Base-by-base conservation (phyloP, 2,329 filamentous ascomycete genomes). In the Alternaria viburni region DNA sequence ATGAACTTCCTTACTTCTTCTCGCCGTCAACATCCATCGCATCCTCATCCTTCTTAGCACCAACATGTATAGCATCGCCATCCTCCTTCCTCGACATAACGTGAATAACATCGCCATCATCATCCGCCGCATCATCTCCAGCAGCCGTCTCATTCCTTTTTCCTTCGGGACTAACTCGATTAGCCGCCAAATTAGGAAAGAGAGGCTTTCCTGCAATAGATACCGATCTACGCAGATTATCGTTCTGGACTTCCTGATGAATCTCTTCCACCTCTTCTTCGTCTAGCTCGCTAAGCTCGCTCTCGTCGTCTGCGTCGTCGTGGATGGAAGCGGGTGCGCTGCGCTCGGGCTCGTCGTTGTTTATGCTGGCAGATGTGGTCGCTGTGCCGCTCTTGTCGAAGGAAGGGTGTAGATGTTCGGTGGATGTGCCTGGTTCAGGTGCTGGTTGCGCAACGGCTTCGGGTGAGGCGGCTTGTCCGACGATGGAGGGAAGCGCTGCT, bases 281-380 rank as follows among this genome's bases (percentile, higher is more conserved):
- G 56, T 84, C 83, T 12, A 86, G 76, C 70, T 86, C 85, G 60
- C 83, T 86, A 3, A 87, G 75, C 74, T 87, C 85, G 65, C 83
- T 86, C 66, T 86, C 85, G 61, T 86, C 85, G 67, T 87, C 85
- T 0, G 84, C 85, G 67, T 80, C 82, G 61, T 86, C 85, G 46
- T 86, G 82, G 0, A 85, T 73, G 52, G 83, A 92, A 15, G 86
- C 86, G 0, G 85, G 83, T 6, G 85, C 84, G 60, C 88, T 89
- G 54, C 84, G 87, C 83, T 64, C 66, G 3, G 59, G 62, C 15
- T 68, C 67, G 17, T 76, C 77, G 47, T 77, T 78, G 12, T 71
- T 70, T 3, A 76, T 67, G 57, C 75, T 74, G 17, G 66, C 68
- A 26, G 74, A 68, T 10, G 71, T 69, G 2, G 73, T 73, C 83